Conservation (phyloP, 2,329 filamentous ascomycete genomes). For the Botrytis aclada region DNA sequence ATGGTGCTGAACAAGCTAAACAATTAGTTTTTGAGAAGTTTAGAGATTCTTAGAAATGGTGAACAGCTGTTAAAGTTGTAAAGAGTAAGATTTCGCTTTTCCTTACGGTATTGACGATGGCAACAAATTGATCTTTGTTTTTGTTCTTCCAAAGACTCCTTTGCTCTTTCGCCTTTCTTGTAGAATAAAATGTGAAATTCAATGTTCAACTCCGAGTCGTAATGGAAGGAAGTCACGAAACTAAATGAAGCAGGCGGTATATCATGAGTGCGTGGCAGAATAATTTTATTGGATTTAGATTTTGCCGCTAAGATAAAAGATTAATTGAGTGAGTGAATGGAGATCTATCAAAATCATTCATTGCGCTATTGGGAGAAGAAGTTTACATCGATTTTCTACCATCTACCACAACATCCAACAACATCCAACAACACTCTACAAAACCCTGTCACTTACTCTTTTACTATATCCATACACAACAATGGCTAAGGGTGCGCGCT, state of each 20-base stretch:
- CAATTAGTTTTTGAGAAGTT: neutral
- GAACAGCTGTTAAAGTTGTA: neutral
- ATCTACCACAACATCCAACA: neutral
- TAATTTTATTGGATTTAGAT: neutral
- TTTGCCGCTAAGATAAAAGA: slow-evolving; percentile 19
- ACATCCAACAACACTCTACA: neutral
- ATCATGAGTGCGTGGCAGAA: neutral
- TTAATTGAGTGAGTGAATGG: neutral
- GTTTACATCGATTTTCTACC: neutral
- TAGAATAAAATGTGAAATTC: neutral
- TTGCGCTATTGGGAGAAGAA: neutral
- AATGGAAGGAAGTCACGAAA: neutral
- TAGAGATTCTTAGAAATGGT: neutral
- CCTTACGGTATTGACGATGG: neutral
- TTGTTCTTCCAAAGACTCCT: neutral
- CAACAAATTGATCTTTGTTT: neutral
- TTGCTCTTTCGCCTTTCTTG: slow-evolving; percentile 7
- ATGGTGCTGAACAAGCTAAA: slow-evolving; percentile 9
- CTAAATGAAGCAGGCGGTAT: neutral
- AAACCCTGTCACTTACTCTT: neutral
- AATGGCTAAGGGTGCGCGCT: slow-evolving; percentile 87
- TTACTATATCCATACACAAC: slow-evolving; percentile 31
- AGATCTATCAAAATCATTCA: slow-evolving; percentile 6
- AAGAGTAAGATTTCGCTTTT: neutral
- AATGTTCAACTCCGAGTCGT: neutral